Base-by-base conservation (phyloP, 2,329 filamentous ascomycete species). In the Aquanectria penicillioides region DNA sequence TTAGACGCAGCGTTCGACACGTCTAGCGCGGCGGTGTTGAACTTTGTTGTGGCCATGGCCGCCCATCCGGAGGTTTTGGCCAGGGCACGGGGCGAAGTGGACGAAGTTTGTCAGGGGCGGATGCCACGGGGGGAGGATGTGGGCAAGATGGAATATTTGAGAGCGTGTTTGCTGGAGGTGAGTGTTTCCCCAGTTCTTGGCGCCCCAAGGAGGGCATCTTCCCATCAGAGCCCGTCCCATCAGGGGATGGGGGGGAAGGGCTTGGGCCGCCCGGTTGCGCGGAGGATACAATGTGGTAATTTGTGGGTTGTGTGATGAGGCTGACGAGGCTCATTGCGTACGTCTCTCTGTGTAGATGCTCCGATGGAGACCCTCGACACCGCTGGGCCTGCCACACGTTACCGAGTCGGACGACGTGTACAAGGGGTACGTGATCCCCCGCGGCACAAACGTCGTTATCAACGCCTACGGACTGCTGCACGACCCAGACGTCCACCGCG, bases 331-430 rank as follows among this genome's bases (percentile, higher is more conserved):
- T 37, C 23, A 50, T 50, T 57, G 38, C 46, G 33, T 29, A 25
- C 17, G 33, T 29, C 8, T 23, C 17, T 13, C 4, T 18, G n/a
- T n/a, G 10, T 37, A 73, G 63, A 60, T 70, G 18, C 66, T 71
- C 48, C 73, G 72, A 57, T 78, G 71, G 76, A 74, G 77, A 26
- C 78, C 79, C 1, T 74, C 78, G 0, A 76, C 77, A 2, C 79
- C 81, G 0, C 67, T 80, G 0, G 80, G 78, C 0, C 65, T 71
- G 1, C 82, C 81, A 0, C 82, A 85, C 54, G 80, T 80, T 1
- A 74, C 77, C 0, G 80, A 77, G 1, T 74, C 78, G 23, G 81
- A 84, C 38, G 81, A 85, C 54, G 68, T 71, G 11, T 84, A 82
- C 64, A 74, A 77, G 37, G 81, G 80, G 13, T 83, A 80, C 62